Conservation (phyloP, 2,329 filamentous ascomycete species). For the Penicillium hesseltinei region DNA sequence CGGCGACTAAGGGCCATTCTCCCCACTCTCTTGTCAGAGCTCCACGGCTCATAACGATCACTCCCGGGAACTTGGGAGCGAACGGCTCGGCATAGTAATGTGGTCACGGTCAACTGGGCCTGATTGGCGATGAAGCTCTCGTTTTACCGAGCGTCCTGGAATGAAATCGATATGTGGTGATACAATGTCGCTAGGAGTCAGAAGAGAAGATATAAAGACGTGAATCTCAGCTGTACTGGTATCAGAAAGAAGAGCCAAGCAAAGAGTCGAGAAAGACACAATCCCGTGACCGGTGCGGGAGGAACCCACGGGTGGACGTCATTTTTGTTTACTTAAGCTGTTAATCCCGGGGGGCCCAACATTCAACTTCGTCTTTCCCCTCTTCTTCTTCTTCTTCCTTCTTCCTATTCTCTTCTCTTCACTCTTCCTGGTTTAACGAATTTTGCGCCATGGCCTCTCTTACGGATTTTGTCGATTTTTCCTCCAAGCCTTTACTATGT, state of each 20-base stretch:
- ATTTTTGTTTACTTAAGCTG: constrained; percentile 30
- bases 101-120: background rate
- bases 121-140: constrained; percentile 1
- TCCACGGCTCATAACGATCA: constrained; percentile 36
- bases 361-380: constrained; percentile 10
- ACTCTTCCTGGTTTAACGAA: background rate
- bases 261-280: constrained; percentile 8
- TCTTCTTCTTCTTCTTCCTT: constrained; percentile 7
- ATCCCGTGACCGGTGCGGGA: constrained; percentile 22
- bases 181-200: background rate
- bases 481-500: constrained; percentile 66
- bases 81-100: constrained; percentile 17
- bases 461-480: constrained; percentile 57
- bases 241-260: constrained; percentile 1
- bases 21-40: constrained; percentile 45
- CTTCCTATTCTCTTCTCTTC: constrained; percentile 5
- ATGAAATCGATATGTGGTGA: background rate
- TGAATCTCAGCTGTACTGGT: background rate
- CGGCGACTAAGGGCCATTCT: constrained; percentile 49
- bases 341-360: constrained; percentile 3
- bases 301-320: constrained; percentile 14
- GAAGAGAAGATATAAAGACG: background rate
- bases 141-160: background rate
- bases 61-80: constrained; percentile 17
- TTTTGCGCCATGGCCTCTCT: constrained; percentile 34